Conservation (phyloP, 75 land plant species). For the Pinus taeda region DNA sequence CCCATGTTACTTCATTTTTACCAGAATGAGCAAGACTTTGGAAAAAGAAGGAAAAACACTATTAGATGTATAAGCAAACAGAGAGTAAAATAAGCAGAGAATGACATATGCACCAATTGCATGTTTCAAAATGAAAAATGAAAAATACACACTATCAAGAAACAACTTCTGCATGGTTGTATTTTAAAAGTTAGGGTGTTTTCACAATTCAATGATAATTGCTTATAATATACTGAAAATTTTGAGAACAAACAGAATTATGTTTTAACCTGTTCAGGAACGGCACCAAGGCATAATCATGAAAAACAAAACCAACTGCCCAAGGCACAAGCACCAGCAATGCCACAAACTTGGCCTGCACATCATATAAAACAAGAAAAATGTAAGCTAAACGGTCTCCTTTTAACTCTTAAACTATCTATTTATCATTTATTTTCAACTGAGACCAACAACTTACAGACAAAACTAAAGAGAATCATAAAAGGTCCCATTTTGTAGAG, state of each 20-base stretch:
- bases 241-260: background rate
- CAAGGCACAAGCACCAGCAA: conserved; percentile 63
- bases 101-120: background rate
- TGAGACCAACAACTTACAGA: no score
- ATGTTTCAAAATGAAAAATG: background rate
- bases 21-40: background rate
- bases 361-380: conserved; percentile 11
- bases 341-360: conserved; percentile 90
- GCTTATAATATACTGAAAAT: background rate
- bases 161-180: conserved; percentile 7
- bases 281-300: conserved; percentile 93
- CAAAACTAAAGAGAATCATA: no score
- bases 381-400: background rate
- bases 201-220: background rate
- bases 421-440: no score
- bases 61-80: background rate
- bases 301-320: conserved; percentile 69
- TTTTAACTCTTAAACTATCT: no score
- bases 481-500: no score
- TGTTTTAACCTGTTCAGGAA: conserved; percentile 76
- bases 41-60: background rate
- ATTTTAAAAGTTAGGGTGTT: background rate
- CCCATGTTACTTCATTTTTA: no score
- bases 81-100: background rate
- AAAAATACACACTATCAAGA: background rate